Evolutionary conservation across 2,329 filamentous ascomycete genomes (phyloP), one percentile per base, ranked within the genome.

Genomic region (Pseudopithomyces maydicus): DNA sequence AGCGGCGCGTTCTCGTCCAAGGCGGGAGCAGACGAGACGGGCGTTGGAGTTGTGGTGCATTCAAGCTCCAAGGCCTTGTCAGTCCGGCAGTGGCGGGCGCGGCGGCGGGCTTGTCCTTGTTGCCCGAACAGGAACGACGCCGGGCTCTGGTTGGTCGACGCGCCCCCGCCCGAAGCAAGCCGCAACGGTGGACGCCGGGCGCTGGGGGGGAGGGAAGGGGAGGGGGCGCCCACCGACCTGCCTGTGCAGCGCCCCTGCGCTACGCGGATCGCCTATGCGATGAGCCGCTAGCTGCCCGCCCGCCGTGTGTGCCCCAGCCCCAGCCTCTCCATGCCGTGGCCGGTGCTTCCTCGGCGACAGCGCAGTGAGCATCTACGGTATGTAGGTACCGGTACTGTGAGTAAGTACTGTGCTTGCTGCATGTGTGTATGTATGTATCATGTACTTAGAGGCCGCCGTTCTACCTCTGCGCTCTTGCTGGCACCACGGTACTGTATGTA

Each of bases 41-140:
- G 26, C 8, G 41, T 56, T n/a, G n/a, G n/a, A n/a, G 55, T 49
- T 57, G 54, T 41, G 46, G 57, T 51, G 59, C 53, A 47, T 45
- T 61, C 62, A 69, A 71, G 67, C 69, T 56, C 66, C 57, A 33
- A 35, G 49, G 54, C 49, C 54, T 56, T 15, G 5, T 57, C 62
- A 20, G 56, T 55, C 65, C 56, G 57, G 55, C 42, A 44, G 26
- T 26, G 20, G 39, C 38, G 44, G 52, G 55, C 60, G 62, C 58
- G 59, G 61, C 59, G 58, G 46, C 54, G 52, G 45, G 7, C 64
- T 71, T 63, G 58, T 58, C 53, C 36, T 53, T 50, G 58, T 55
- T 61, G 53, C 53, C 64, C 64, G 59, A 58, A 59, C 19, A 55
- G 57, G 58, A 42, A 56, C 55, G 59, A 52, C 59, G 47, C 47